Percentiles rank a stretch among this genome's conserved stretches.
Conservation (phyloP, 805 yeast species). For the Millerago galiae region DNA sequence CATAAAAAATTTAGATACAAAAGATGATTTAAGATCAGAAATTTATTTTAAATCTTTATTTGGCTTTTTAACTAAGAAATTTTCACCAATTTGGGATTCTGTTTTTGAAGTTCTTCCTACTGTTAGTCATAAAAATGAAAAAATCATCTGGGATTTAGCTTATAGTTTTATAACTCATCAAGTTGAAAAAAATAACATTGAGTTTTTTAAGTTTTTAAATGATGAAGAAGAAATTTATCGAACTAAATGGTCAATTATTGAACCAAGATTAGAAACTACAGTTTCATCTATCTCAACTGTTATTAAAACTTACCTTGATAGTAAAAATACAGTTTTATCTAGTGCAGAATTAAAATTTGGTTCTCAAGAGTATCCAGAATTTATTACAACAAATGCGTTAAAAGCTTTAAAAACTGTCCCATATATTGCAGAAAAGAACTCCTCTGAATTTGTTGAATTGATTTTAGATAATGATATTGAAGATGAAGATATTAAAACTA, state of each 20-base stretch:
- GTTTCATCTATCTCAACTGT: conserved; percentile 7
- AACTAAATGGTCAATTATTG: conserved; percentile 15
- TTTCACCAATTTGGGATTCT: conserved; percentile 84
- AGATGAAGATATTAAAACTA: conserved; percentile 14
- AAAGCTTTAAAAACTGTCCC: conserved; percentile 56
- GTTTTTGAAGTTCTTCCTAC: conserved; percentile 54
- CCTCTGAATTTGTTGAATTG: conserved; percentile 49
- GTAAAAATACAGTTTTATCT: conserved; percentile 6
- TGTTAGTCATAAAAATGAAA: conserved; percentile 35
- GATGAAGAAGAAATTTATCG: conserved; percentile 8
- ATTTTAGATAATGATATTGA: conserved; percentile 32
- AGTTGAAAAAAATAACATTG: neutral
- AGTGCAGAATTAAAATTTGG: conserved; percentile 12
- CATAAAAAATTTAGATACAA: conserved; percentile 26
- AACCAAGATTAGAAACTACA: conserved; percentile 13
- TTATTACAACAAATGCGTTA: conserved; percentile 45
- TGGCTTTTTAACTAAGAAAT: conserved; percentile 68
- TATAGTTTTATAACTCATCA: conserved; percentile 27
- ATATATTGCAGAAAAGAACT: conserved; percentile 59
- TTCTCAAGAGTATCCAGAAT: conserved; percentile 9
- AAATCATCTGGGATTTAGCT: conserved; percentile 50
- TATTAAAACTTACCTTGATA: conserved; percentile 9
- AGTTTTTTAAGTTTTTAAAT: conserved; percentile 11
- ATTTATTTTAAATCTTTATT: conserved; percentile 44
- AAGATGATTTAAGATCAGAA: conserved; percentile 16